Conservation (phyloP, 257 asterid genomes). For the Nyctanthes arbortristis region DNA sequence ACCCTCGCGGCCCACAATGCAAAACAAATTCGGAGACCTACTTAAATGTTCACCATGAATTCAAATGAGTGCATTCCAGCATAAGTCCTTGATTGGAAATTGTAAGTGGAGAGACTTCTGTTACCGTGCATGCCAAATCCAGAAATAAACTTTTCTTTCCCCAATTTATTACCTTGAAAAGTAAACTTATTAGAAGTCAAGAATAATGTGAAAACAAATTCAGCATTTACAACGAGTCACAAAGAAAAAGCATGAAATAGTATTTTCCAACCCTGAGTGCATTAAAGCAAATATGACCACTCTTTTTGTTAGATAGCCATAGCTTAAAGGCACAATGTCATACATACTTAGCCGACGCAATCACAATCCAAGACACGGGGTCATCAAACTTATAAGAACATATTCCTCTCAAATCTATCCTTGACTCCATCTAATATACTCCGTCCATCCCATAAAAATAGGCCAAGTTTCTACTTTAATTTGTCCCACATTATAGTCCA, state of each 20-base stretch:
- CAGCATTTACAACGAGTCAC: neutral
- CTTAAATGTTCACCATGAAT: neutral
- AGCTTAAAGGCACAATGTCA: neutral
- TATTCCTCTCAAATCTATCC: neutral
- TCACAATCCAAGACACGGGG: neutral
- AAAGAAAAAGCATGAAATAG: neutral
- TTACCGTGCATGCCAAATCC: neutral
- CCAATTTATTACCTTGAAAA: neutral
- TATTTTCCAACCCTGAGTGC: no score
- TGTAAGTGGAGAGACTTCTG: neutral
- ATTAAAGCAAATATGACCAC: neutral
- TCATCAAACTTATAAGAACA: neutral
- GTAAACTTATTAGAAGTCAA: neutral
- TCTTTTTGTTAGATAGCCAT: neutral
- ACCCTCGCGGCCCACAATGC: no score
- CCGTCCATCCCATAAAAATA: no score
- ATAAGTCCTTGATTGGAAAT: neutral
- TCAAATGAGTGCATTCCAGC: neutral
- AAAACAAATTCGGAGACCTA: neutral
- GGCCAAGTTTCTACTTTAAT: no score
- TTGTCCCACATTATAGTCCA: no score
- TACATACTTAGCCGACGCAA: neutral
- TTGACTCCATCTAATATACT: neutral
- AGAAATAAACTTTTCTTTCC: neutral
- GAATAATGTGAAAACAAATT: neutral